These are phyloP conservation scores for Dipodascus geniculatus DNA, from an alignment of 805 yeast genomes.

Conservation along the genomic window DNA sequence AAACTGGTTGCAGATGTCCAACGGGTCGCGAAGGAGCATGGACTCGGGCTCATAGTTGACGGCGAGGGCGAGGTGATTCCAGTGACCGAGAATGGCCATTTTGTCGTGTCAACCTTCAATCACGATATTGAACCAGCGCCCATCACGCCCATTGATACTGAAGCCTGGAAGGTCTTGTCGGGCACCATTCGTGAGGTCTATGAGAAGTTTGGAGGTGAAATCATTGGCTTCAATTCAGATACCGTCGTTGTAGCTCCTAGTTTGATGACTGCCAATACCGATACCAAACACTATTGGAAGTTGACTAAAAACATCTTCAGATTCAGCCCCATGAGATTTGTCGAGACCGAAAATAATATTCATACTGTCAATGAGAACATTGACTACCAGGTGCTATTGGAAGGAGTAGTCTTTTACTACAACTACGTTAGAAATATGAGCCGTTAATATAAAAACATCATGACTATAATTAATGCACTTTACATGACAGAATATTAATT, in stretches of 20 bases:
- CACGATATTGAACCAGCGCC: constrained; percentile 39
- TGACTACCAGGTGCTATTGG: background rate
- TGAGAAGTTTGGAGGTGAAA: constrained; percentile 31
- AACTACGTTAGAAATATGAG: background rate
- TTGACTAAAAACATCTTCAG: constrained; percentile 49
- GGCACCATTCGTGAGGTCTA: constrained; percentile 51
- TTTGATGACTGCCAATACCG: constrained; percentile 57
- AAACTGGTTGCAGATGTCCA: constrained; percentile 28
- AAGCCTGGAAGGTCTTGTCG: constrained; percentile 40
- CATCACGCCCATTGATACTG: constrained; percentile 25
- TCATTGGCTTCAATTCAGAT: constrained; percentile 7
- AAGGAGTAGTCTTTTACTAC: background rate
- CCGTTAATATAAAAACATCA: background rate
- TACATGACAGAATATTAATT: background rate
- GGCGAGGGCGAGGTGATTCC: constrained; percentile 6
- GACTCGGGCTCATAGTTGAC: constrained; percentile 29
- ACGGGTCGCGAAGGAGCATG: constrained; percentile 32
- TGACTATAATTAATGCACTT: background rate
- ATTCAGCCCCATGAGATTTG: constrained; percentile 33
- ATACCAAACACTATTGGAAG: constrained; percentile 52
- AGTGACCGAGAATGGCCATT: background rate
- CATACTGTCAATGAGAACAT: constrained; percentile 46
- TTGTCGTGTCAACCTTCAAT: background rate
- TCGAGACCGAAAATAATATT: constrained; percentile 11
- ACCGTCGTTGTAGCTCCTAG: constrained; percentile 40